Percentiles rank a stretch among this genome's conserved stretches.
phyloP scores from a whole-genome alignment of 352 stramenopile genomes.

The Globisporangium sylvaticum region DNA sequence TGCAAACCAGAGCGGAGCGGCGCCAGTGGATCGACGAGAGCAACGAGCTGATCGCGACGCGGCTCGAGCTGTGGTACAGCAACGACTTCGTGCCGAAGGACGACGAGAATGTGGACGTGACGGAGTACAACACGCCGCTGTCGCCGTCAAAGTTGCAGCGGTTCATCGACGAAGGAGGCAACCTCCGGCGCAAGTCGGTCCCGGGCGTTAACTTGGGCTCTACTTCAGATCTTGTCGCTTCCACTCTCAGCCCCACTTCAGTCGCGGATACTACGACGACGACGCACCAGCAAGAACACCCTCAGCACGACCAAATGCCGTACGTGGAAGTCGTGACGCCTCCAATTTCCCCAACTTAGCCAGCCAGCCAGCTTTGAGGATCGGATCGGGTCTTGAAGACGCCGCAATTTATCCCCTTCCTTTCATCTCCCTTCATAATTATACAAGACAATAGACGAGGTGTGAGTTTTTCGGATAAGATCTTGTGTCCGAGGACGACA shows the following conservation, averaged over 20 bases:
- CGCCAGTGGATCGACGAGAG: slow-evolving; percentile 28
- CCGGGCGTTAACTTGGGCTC: too few relatives aligned
- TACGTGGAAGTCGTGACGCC: slow-evolving; percentile 14
- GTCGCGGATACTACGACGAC: background rate
- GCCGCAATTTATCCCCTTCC: too few relatives aligned
- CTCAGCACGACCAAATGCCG: background rate
- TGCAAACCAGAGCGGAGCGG: slow-evolving; percentile 26
- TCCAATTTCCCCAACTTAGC: slow-evolving; percentile 6
- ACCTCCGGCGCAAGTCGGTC: slow-evolving; percentile 31
- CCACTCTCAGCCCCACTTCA: background rate
- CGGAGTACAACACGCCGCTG: slow-evolving; percentile 27
- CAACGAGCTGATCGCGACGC: slow-evolving; percentile 27
- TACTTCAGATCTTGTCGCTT: background rate
- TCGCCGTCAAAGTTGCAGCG: slow-evolving; percentile 36
- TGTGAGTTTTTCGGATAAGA: slow-evolving; percentile 3
- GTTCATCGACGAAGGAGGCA: slow-evolving; percentile 47
- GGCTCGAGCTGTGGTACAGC: slow-evolving; percentile 30
- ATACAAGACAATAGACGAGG: background rate
- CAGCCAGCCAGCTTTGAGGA: background rate
- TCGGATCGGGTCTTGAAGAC: background rate
- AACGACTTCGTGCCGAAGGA: slow-evolving; percentile 19
- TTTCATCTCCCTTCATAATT: background rate
- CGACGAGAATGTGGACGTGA: slow-evolving; percentile 27
- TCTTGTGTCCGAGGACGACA: background rate
- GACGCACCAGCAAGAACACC: background rate